Conservation (phyloP, 1,284 basidiomycete genomes). For the Rhizoctonia solani region DNA sequence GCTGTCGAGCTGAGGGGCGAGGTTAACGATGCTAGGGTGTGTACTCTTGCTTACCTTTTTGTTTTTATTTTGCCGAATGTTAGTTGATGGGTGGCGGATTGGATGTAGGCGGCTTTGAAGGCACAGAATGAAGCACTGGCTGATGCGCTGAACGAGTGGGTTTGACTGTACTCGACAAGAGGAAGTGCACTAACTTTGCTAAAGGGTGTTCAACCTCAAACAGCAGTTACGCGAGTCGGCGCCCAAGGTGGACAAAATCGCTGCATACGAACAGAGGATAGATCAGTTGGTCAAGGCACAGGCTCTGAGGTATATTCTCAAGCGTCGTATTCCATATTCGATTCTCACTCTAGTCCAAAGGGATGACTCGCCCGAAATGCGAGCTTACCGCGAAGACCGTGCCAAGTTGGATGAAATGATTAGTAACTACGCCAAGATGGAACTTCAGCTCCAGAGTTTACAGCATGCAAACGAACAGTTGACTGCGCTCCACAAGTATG, state of each 20-base stretch:
- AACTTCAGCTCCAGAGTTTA: conserved; percentile 35
- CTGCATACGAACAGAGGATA: conserved; percentile 37
- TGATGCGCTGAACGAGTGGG: conserved; percentile 38
- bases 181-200: background rate
- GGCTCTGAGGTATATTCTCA: too few species aligned
- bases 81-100: too few species aligned
- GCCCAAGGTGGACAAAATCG: conserved; percentile 37
- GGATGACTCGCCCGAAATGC: conserved; percentile 39
- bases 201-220: conserved; percentile 31
- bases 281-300: conserved; percentile 35
- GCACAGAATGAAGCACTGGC: conserved; percentile 36
- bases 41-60: background rate
- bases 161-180: background rate
- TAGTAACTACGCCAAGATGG: conserved; percentile 37
- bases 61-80: too few species aligned
- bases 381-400: conserved; percentile 33
- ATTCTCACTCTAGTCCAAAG: conserved; percentile 1
- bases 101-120: conserved; percentile 36
- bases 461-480: conserved; percentile 38
- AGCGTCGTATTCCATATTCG: too few species aligned
- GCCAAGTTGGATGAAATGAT: conserved; percentile 28
- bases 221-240: conserved; percentile 35
- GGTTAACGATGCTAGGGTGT: conserved; percentile 37
- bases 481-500: conserved; percentile 23
- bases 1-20: conserved; percentile 38